A percentile compares a stretch with the other conserved stretches of the same genome.
phyloP scores from a whole-genome alignment of 169 alveolate species.

The Plasmodium vivax region DNA sequence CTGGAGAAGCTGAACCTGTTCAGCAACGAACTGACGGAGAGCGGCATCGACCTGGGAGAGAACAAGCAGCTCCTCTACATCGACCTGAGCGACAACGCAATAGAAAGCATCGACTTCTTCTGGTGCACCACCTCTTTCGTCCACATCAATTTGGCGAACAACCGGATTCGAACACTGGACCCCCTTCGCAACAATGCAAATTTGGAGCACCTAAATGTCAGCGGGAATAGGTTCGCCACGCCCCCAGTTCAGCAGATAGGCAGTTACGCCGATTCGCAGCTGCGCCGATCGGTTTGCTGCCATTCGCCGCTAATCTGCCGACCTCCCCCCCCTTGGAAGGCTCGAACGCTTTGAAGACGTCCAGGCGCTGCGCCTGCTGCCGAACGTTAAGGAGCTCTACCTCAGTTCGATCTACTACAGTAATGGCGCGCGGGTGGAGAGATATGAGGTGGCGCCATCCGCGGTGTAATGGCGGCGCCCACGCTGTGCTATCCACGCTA shows the following conservation, averaged over 20 bases:
- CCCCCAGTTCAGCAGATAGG: background rate
- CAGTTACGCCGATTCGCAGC: background rate
- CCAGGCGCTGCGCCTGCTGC: constrained; percentile 19
- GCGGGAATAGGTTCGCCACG: constrained; percentile 50
- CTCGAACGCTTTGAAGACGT: constrained; percentile 57
- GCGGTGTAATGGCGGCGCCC: too few relatives aligned
- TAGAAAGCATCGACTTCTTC: constrained; percentile 52
- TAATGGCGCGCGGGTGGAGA: constrained; percentile 1
- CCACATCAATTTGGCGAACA: constrained; percentile 47
- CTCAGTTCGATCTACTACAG: constrained; percentile 65
- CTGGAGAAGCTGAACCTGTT: constrained; percentile 58
- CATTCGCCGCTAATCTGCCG: too few relatives aligned
- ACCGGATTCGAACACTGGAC: constrained; percentile 27
- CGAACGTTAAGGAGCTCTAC: constrained; percentile 37
- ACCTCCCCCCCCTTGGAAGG: constrained; percentile 1
- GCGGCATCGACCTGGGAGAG: constrained; percentile 26
- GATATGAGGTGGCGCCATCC: too few relatives aligned
- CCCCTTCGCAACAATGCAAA: constrained; percentile 30
- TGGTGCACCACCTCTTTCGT: background rate
- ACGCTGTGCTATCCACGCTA: too few relatives aligned
- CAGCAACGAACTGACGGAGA: constrained; percentile 41
- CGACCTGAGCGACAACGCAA: constrained; percentile 57
- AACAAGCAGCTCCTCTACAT: constrained; percentile 28
- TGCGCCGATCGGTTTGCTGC: background rate
- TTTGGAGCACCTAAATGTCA: constrained; percentile 46